Evolutionary conservation across 352 stramenopile species (phyloP).

Genomic region (Pythium grandisporangium): DNA sequence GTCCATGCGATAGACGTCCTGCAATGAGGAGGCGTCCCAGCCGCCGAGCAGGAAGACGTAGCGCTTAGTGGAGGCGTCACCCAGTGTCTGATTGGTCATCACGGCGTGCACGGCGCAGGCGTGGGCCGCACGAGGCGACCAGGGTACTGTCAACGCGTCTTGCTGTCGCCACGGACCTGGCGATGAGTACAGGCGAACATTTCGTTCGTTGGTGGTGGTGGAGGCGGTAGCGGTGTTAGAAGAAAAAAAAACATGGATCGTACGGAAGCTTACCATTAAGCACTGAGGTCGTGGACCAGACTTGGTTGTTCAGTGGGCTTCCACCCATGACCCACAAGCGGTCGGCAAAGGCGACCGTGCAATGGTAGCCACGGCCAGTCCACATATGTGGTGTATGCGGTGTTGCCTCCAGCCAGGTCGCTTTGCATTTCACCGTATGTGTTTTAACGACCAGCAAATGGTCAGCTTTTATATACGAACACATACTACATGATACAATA

Average conservation of each 20-base stretch:
- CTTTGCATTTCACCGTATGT: too few species aligned
- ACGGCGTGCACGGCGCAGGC: constrained; percentile 44
- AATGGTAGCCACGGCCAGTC: constrained; percentile 64
- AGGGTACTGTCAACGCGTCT: constrained; percentile 26
- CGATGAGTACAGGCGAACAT: not conserved
- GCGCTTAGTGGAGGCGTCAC: constrained; percentile 33
- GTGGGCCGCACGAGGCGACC: constrained; percentile 46
- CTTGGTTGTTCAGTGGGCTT: constrained; percentile 71
- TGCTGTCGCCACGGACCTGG: constrained; percentile 36
- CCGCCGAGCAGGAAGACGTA: constrained; percentile 62
- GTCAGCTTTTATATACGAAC: too few species aligned
- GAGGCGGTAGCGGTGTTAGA: too few species aligned
- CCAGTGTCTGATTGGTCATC: constrained; percentile 35
- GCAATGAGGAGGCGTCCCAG: constrained; percentile 49
- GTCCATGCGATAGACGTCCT: constrained; percentile 72
- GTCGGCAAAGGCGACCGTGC: constrained; percentile 45
- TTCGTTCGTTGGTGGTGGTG: too few species aligned
- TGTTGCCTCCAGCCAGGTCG: too few species aligned
- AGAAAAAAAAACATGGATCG: not conserved
- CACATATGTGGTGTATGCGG: too few species aligned
- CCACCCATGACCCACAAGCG: constrained; percentile 64
- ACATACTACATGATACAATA: too few species aligned
- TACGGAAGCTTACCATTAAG: constrained; percentile 17
- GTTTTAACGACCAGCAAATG: too few species aligned
- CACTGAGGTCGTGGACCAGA: constrained; percentile 66